Percentiles rank a stretch among this genome's conserved stretches.
Evolutionary conservation across 306 rosid species (phyloP).

Genomic region (Quercus bicolor): DNA sequence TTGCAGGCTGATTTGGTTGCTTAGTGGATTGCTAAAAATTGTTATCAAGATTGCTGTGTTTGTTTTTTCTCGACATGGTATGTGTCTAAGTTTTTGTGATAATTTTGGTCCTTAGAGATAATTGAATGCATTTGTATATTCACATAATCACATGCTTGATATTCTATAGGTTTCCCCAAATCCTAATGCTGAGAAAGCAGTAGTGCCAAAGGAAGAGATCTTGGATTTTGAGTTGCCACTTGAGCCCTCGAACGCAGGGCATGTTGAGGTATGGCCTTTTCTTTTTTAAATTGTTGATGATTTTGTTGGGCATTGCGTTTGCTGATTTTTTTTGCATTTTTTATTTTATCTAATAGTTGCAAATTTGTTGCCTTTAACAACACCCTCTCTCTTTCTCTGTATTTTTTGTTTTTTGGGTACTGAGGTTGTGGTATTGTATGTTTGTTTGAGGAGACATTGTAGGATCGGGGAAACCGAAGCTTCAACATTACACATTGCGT

Average conservation of each 20-base stretch:
- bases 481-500: no score
- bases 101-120: background rate
- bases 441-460: no score
- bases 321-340: background rate
- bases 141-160: background rate
- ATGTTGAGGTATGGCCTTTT: slow-evolving; percentile 27
- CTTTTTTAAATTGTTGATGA: background rate
- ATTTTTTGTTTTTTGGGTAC: no score
- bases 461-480: no score
- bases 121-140: slow-evolving; percentile 1
- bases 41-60: no score
- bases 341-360: no score
- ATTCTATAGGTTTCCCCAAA: slow-evolving; percentile 28
- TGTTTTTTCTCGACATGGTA: no score
- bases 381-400: no score
- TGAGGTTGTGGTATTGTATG: no score
- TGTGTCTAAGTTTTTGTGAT: background rate
- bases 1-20: no score
- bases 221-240: slow-evolving; percentile 32
- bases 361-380: no score
- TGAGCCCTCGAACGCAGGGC: background rate
- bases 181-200: slow-evolving; percentile 29
- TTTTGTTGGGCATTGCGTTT: background rate
- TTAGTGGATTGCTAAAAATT: no score
- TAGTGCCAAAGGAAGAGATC: slow-evolving; percentile 61